Conservation (phyloP, 768 basidiomycete genomes). For the Naganishia antarctica region DNA sequence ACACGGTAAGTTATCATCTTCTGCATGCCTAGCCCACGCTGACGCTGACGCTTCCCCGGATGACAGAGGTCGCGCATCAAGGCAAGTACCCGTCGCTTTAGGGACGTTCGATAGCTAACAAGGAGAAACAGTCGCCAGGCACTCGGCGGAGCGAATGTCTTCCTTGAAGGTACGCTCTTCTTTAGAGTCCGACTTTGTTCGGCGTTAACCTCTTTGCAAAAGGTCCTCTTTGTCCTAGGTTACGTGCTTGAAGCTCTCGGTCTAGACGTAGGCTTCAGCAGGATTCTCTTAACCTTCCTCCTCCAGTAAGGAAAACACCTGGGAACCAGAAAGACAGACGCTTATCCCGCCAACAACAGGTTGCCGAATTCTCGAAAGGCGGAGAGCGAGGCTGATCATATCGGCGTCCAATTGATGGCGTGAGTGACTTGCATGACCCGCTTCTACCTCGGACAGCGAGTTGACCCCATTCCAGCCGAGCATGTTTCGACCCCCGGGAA, state of each 20-base stretch:
- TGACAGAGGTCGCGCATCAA: conserved; percentile 67
- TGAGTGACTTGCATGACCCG: conserved; percentile 33
- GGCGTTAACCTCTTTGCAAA: background rate
- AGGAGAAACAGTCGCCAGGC: conserved; percentile 46
- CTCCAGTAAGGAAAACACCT: conserved; percentile 49
- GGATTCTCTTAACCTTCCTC: conserved; percentile 55
- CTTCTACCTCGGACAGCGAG: too few relatives aligned
- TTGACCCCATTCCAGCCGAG: conserved; percentile 50
- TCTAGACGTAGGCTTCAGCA: conserved; percentile 57
- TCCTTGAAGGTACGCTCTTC: conserved; percentile 40
- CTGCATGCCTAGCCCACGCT: background rate
- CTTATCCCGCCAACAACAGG: conserved; percentile 38
- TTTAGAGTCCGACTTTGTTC: background rate
- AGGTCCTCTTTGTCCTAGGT: conserved; percentile 52
- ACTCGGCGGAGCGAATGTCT: conserved; percentile 51
- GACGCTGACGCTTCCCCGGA: background rate
- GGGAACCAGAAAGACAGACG: background rate
- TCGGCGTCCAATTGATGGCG: conserved; percentile 74
- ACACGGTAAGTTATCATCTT: conserved; percentile 58
- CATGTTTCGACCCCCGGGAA: conserved; percentile 78
- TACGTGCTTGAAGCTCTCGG: conserved; percentile 54
- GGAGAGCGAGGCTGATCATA: conserved; percentile 82
- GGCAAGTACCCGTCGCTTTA: conserved; percentile 53
- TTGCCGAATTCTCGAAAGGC: conserved; percentile 77
- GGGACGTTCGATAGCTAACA: conserved; percentile 21